Conservation (phyloP, 176 grass and related monocot species). For the Juncus effusus region DNA sequence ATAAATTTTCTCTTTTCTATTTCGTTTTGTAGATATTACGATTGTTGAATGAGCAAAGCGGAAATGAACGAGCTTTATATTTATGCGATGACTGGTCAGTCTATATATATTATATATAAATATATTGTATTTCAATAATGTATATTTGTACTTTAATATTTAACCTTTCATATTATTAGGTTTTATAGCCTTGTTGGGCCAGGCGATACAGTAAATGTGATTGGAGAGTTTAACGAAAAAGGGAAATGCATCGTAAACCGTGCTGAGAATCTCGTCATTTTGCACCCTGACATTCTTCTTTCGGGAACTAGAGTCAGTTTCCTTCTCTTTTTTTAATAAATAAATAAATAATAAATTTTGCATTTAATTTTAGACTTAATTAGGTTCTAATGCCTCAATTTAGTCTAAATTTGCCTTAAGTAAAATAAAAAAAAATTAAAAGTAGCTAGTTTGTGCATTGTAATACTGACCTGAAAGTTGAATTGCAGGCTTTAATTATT, state of each 20-base stretch:
- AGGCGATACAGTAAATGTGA: conserved; percentile 75
- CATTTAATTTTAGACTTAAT: conserved; percentile 2
- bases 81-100: conserved; percentile 87
- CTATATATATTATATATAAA: conserved; percentile 6
- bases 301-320: conserved; percentile 86
- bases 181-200: conserved; percentile 68
- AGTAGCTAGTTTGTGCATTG: no score
- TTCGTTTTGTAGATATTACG: conserved; percentile 56
- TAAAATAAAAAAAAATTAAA: no score
- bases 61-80: conserved; percentile 55
- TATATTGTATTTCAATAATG: background rate
- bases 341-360: background rate
- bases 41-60: conserved; percentile 70
- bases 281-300: conserved; percentile 82
- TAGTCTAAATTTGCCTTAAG: no score
- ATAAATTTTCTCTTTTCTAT: conserved; percentile 24
- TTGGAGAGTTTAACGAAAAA: conserved; percentile 72
- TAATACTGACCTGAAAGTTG: no score
- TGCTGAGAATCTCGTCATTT: conserved; percentile 61
- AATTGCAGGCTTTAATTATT: no score
- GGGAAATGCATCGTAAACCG: conserved; percentile 66
- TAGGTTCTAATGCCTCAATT: background rate
- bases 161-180: conserved; percentile 33
- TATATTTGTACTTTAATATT: conserved; percentile 13
- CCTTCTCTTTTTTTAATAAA: conserved; percentile 18